Percentiles rank a stretch among this genome's conserved stretches.
phyloP scores from a whole-genome alignment of 306 rosid genomes.

The Vigna trinervia region DNA sequence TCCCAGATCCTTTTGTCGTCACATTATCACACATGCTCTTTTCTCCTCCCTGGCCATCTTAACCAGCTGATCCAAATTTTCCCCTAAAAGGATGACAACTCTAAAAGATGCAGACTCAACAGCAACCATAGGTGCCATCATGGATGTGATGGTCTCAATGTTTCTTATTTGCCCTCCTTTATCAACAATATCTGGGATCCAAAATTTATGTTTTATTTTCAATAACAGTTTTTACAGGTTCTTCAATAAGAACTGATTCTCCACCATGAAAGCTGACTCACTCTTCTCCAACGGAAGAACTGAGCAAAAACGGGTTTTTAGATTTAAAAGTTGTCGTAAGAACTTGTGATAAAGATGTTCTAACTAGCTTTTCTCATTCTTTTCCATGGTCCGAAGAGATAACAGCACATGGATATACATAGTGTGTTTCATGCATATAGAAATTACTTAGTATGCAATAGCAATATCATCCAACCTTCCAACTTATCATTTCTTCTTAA shows the following conservation, averaged over 20 bases:
- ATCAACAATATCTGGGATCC: background rate
- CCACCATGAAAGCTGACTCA: background rate
- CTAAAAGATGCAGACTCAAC: background rate
- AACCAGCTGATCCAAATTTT: background rate
- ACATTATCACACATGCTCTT: background rate
- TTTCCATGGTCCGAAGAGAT: background rate
- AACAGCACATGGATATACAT: slow-evolving; percentile 2
- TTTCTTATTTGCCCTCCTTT: background rate
- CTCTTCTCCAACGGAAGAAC: background rate
- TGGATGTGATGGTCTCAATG: background rate
- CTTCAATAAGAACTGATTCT: too few species aligned
- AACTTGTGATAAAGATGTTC: background rate
- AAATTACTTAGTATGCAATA: background rate
- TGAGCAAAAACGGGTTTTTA: background rate
- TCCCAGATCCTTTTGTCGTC: too few species aligned
- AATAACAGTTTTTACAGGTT: background rate
- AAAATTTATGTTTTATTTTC: too few species aligned
- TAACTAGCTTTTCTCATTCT: slow-evolving; percentile 6
- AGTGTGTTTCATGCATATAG: background rate
- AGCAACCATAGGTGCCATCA: background rate
- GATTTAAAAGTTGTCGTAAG: too few species aligned
- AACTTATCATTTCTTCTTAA: slow-evolving; percentile 5
- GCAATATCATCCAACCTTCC: slow-evolving; percentile 34
- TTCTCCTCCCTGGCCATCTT: background rate
- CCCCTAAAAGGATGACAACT: too few species aligned